Evolutionary conservation across 2,329 filamentous ascomycete species (phyloP), one percentile per base, ranked within the genome.

Genomic region (Pseudogymnoascus sp.): DNA sequence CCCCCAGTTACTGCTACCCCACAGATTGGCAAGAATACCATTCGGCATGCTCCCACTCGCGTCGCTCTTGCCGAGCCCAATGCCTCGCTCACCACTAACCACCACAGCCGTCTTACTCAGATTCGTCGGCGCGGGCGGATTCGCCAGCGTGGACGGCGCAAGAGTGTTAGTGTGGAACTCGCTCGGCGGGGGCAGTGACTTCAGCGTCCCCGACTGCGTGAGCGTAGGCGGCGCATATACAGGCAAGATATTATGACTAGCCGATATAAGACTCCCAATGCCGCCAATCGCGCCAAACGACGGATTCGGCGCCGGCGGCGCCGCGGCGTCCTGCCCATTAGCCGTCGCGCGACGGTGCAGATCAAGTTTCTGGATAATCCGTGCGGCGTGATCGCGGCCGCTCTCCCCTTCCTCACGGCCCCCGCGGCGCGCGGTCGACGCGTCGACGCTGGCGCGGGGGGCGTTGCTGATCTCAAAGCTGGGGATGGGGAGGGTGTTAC

Each of bases 301-400:
- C 74, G 79, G 62, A 73, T 76, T 16, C 75, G 71, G 66, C 77
- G 77, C 31, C 76, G 76, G 23, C 2, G 74, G 74, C 7, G 72
- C 70, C 34, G 69, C 69, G n/a, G 57, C 16, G 1, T 60, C 57
- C 23, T 75, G 77, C 18, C 76, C 73, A 31, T 81, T 80, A 66
- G 87, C 83, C 5, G 86, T 85, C 39, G 87, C 81, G 73, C 93
- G 96, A 68, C 93, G 86, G 74, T 96, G 90, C 64, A 96, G 80
- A 74, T 97, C 93, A 51, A 97, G 82, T 75, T 92, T 96, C 73
- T 96, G 91, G 74, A 97, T 97, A 67, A 97, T 91, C 65, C 93
- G 86, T 18, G 91, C 85, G 7, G 91, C 89, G 74, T 95, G 91
- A 65, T 96, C 92, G 66, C 89, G 83, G 64, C 87, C 83, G 67